phyloP scores from a whole-genome alignment of 2,329 filamentous ascomycete species.

The Epichloe amarillans region DNA sequence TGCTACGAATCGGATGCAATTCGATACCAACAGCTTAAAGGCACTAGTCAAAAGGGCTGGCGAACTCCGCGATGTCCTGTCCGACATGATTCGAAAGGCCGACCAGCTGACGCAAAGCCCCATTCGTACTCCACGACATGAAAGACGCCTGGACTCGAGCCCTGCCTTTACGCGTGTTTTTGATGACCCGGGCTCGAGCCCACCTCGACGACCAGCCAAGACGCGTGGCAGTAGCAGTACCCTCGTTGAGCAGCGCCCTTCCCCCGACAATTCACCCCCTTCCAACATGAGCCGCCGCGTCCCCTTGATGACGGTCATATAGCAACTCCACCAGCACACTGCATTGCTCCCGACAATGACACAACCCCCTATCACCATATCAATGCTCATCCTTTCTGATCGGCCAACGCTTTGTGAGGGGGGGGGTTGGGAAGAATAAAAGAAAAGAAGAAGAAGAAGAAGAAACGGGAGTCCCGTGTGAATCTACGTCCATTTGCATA shows the following conservation, averaged over 20 bases:
- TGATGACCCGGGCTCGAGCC: conserved; percentile 45
- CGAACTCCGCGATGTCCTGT: conserved; percentile 44
- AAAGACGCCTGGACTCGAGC: conserved; percentile 38
- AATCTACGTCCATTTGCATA: conserved; percentile 22
- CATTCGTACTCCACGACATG: conserved; percentile 33
- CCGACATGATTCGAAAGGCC: conserved; percentile 44
- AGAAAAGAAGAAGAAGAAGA: conserved; percentile 7
- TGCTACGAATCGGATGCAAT: conserved; percentile 43
- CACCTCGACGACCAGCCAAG: conserved; percentile 35
- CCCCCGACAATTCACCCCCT: conserved; percentile 40
- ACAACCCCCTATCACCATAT: not conserved
- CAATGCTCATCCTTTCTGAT: not conserved
- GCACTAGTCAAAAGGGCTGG: conserved; percentile 50
- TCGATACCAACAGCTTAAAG: conserved; percentile 56
- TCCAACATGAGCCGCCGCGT: conserved; percentile 38
- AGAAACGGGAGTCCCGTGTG: conserved; percentile 10
- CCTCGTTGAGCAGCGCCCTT: conserved; percentile 31
- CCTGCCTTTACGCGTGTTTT: conserved; percentile 57
- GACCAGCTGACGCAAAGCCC: conserved; percentile 47
- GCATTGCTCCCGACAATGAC: not conserved
- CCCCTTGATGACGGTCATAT: conserved; percentile 53
- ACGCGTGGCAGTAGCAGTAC: conserved; percentile 40
- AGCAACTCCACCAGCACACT: conserved; percentile 3
- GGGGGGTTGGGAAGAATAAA: conserved; percentile 3
- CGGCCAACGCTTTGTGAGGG: conserved; percentile 10